Percentiles rank a stretch among this genome's conserved stretches.
phyloP scores from a whole-genome alignment of 352 stramenopile species.

The Lagenidium sp. region DNA sequence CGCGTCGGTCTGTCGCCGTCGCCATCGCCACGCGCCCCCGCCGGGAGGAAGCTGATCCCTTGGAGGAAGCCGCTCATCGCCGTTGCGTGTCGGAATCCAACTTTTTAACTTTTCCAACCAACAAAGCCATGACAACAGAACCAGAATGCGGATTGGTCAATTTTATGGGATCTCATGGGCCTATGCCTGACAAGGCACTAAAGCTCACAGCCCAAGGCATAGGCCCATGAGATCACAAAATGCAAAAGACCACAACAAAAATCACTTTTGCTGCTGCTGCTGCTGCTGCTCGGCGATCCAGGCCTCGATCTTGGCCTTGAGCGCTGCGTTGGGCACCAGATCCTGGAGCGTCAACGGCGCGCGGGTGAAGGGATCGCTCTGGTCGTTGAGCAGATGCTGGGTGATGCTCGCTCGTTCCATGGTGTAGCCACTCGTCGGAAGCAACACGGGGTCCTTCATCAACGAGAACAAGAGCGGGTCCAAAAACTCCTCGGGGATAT shows the following conservation, averaged over 20 bases:
- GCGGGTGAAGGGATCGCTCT: constrained; percentile 96
- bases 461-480: constrained; percentile 93
- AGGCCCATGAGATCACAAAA: too few relatives aligned
- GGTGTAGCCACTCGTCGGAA: constrained; percentile 86
- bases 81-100: not conserved
- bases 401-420: constrained; percentile 94
- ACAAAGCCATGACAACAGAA: not conserved
- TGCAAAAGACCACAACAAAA: too few relatives aligned
- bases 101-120: too few relatives aligned
- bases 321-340: constrained; percentile 40
- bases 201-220: not conserved
- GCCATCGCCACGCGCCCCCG: constrained; percentile 11
- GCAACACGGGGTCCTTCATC: constrained; percentile 94
- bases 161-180: not conserved
- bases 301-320: constrained; percentile 61
- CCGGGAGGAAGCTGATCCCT: constrained; percentile 58
- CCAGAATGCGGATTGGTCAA: not conserved
- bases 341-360: constrained; percentile 74
- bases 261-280: not conserved
- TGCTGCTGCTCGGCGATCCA: constrained; percentile 25
- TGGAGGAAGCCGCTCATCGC: constrained; percentile 32
- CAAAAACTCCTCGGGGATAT: constrained; percentile 95
- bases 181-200: not conserved
- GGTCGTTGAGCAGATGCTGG: constrained; percentile 96
- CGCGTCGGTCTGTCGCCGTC: constrained; percentile 14